Conservation (phyloP, 2,329 filamentous ascomycete species). For the Aspergillus latus region DNA sequence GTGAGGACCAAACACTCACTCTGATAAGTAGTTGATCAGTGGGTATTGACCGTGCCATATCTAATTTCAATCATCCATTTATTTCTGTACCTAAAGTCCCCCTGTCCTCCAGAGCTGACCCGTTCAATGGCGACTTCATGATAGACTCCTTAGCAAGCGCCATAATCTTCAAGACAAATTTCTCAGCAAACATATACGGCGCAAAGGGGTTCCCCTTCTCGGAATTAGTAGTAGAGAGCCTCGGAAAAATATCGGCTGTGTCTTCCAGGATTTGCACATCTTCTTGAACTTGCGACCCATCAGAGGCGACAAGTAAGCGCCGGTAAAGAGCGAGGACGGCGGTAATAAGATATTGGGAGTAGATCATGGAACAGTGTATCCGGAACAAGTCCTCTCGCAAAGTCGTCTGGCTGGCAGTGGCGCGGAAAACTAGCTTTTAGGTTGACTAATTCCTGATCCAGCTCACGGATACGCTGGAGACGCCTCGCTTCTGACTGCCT, state of each 20-base stretch:
- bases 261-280: conserved; percentile 8
- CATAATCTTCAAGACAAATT: background rate
- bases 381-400: conserved; percentile 17
- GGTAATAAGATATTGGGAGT: conserved; percentile 10
- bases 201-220: background rate
- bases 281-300: background rate
- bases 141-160: background rate
- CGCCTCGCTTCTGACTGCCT: conserved; percentile 19
- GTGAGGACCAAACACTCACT: no score
- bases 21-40: no score
- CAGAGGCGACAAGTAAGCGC: background rate
- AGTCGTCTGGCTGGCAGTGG: conserved; percentile 21
- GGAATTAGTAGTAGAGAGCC: background rate
- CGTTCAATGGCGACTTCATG: background rate
- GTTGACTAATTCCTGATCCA: conserved; percentile 26
- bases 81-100: no score
- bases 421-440: conserved; percentile 22
- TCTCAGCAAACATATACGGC: background rate
- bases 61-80: no score
- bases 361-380: conserved; percentile 25
- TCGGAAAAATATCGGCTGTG: background rate
- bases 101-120: background rate
- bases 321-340: conserved; percentile 6
- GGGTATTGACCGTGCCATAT: no score
- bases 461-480: conserved; percentile 26